Conservation (phyloP, 192 early-diverging fungal genomes). For the Kickxella alabastrina region DNA sequence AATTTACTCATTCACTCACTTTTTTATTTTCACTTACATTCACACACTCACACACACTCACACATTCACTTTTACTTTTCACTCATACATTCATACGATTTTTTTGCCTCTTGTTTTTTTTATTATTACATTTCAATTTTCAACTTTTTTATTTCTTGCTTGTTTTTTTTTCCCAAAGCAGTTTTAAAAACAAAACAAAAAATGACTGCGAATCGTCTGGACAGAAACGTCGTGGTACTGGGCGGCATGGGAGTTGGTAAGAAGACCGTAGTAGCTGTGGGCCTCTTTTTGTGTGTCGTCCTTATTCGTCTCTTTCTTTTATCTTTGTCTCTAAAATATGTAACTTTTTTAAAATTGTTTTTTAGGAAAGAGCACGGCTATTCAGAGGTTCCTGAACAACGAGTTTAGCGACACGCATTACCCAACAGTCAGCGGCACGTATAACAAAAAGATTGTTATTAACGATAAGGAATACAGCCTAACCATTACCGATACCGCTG, state of each 20-base stretch:
- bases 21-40: neutral
- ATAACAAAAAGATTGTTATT: slow-evolving; percentile 81
- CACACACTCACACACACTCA: too few relatives aligned
- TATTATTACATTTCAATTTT: neutral
- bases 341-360: too few relatives aligned
- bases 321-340: too few relatives aligned
- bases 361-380: slow-evolving; percentile 90
- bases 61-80: too few relatives aligned
- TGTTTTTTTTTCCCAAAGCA: neutral
- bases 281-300: too few relatives aligned
- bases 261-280: too few relatives aligned
- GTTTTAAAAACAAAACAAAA: too few relatives aligned
- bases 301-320: too few relatives aligned
- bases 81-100: neutral
- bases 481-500: slow-evolving; percentile 94
- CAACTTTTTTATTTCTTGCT: neutral
- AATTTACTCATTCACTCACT: neutral
- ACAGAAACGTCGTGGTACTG: slow-evolving; percentile 41
- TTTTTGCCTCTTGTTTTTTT: neutral
- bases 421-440: slow-evolving; percentile 92
- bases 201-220: slow-evolving; percentile 22
- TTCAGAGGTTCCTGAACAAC: slow-evolving; percentile 88
- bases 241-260: slow-evolving; percentile 47
- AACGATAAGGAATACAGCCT: slow-evolving; percentile 79
- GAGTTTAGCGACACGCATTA: slow-evolving; percentile 91